phyloP scores from a whole-genome alignment of 192 early-diverging fungal genomes.

The Coemansia sp. region DNA sequence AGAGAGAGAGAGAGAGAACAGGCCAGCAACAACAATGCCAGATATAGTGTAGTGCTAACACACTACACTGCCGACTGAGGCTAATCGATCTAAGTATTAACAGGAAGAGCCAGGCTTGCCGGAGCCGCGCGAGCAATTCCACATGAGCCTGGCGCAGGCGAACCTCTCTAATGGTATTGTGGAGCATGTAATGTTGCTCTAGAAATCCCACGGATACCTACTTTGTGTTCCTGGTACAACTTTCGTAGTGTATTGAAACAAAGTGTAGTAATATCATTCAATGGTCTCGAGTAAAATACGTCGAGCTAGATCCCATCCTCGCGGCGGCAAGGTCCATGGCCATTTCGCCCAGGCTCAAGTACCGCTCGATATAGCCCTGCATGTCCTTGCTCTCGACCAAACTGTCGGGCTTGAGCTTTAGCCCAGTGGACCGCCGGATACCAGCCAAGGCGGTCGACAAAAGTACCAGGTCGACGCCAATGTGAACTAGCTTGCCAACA shows the following conservation, averaged over 20 bases:
- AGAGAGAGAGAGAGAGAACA: too few species aligned
- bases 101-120: too few species aligned
- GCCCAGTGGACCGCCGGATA: constrained; percentile 40
- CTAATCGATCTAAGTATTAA: too few species aligned
- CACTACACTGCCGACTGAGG: too few species aligned
- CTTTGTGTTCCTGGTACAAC: background rate
- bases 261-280: background rate
- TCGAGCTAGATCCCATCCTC: constrained; percentile 26
- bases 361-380: constrained; percentile 31
- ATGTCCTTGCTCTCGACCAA: constrained; percentile 36
- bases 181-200: background rate
- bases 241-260: background rate
- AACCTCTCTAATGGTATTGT: too few species aligned
- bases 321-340: constrained; percentile 19
- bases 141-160: too few species aligned
- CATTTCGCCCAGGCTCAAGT: constrained; percentile 35
- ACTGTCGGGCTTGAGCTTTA: constrained; percentile 31
- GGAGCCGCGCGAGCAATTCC: too few species aligned
- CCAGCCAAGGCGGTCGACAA: constrained; percentile 43
- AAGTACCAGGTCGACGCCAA: constrained; percentile 44
- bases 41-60: too few species aligned
- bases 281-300: constrained; percentile 21
- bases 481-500: constrained; percentile 33
- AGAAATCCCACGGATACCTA: background rate
- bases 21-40: too few species aligned